Evolutionary conservation across 352 stramenopile genomes (phyloP), one percentile per base, ranked within the genome.

Genomic region (Phytopythium sindhum): DNA sequence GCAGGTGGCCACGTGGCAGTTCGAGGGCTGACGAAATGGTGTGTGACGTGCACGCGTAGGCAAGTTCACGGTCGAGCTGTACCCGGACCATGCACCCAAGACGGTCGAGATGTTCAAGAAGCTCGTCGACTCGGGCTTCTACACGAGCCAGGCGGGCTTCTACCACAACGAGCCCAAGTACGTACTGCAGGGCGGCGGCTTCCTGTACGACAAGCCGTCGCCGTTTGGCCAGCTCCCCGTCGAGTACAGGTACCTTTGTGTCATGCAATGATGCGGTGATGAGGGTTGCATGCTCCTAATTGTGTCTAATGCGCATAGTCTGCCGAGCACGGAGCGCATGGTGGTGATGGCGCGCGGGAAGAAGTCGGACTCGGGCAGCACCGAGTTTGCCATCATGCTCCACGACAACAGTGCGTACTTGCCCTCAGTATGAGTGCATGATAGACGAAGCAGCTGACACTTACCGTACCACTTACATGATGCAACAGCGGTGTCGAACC

Each of bases 351-450:
- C 86, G 9, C 86, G 86, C 35, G 72, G 79, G 41, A 75, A 89
- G 54, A 88, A 90, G 61, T 66, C 77, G 26, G 67, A 84, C 57
- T 92, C 84, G 12, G 86, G 86, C 51, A 92, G 73, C 67, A 84
- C 86, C 17, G 86, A 95, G 72, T 93, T 95, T 57, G 82, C 86
- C 17, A 88, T 95, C 60, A 93, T 95, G 86, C 64, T 95, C 35
- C 75, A 89, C 37, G 86, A 95, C 69, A 95, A 95, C 66, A 81
- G 80, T 73, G 65, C 71, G 68, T 69, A 61, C 28, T 58, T 21
- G 52, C 0, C n/a, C 26, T 3, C 17, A 19, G 37, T 14, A 1
- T 53, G 23, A 9, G 4, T 12, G 11, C 23, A 10, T 8, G n/a
- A 53, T 53, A 17, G 45, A 53, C 7, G n/a, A 4, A 0, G 3